Percentiles rank a stretch among this genome's conserved stretches.
These are phyloP conservation scores for Aphanomyces invadans DNA, from an alignment of 352 stramenopile genomes.

Conservation along the genomic window DNA sequence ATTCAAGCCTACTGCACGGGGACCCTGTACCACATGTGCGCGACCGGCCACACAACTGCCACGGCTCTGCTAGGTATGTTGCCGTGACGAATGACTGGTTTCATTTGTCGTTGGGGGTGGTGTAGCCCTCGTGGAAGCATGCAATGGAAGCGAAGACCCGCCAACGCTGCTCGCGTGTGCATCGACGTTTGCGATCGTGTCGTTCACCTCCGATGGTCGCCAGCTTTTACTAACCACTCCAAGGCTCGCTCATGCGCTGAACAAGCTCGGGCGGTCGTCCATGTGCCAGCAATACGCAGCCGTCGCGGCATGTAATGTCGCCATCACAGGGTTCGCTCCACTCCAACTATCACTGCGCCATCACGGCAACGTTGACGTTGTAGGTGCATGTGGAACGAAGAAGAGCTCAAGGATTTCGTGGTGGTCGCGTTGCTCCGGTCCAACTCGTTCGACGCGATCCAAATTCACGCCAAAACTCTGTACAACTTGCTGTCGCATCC, in stretches of 20 bases:
- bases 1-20: conserved; percentile 66
- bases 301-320: conserved; percentile 72
- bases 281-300: conserved; percentile 75
- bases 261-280: conserved; percentile 56
- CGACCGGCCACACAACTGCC: conserved; percentile 32
- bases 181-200: conserved; percentile 71
- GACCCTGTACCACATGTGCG: conserved; percentile 68
- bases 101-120: conserved; percentile 39
- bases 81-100: background rate
- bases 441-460: conserved; percentile 71
- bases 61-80: conserved; percentile 7
- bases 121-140: conserved; percentile 55
- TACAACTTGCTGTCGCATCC: conserved; percentile 66
- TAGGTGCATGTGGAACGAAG: conserved; percentile 58
- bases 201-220: conserved; percentile 54
- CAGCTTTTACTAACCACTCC: conserved; percentile 39
- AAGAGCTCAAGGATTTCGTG: conserved; percentile 77
- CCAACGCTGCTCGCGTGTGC: conserved; percentile 61
- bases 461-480: conserved; percentile 75
- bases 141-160: conserved; percentile 63
- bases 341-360: background rate
- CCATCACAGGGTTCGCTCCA: conserved; percentile 29
- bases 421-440: conserved; percentile 65
- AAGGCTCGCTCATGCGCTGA: conserved; percentile 56
- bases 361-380: conserved; percentile 21